Base-by-base conservation (phyloP, 2,329 filamentous ascomycete genomes). In the Fusarium nelsonii region DNA sequence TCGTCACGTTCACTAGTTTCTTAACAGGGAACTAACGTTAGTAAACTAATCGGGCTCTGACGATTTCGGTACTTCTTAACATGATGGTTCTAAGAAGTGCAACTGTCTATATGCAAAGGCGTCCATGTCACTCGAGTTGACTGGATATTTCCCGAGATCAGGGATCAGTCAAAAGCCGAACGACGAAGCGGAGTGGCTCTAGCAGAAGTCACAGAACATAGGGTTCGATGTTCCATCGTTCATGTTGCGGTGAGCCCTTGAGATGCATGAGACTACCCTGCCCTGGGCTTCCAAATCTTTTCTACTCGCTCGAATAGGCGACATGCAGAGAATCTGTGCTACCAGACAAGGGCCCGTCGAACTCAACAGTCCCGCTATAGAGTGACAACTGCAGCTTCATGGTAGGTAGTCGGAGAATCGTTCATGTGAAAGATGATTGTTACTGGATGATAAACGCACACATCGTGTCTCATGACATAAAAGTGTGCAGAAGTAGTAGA, bases 291-390 rank as follows among this genome's bases (percentile, higher is more conserved):
- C 26, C 32, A 26, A 36, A 37, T 26, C 48, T 39, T 50, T 50
- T 50, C 48, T 36, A 50, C 33, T 37, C 33, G 48, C 48, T 50
- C 48, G 23, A 50, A 50, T 50, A 50, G 48, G 48, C 48, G 48
- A 50, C 48, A 50, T 50, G 48, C 48, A 50, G 48, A 50, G 34
- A 32, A 50, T 39, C 34, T 50, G 48, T 50, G 48, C 48, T 50
- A 50, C 32, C 18, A n/a, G 43, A 30, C 30, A 52, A n/a, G 53
- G 28, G 36, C 16, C 37, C 36, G n/a, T 37, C 12, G 26, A 39
- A 15, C 15, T 58, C 44, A 32, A 18, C 36, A 33, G 28, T 36
- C 16, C 39, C 43, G 32, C 43, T 49, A 39, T 44, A 33, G 16
- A 56, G 30, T 16, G 23, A 33, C 11, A 32, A n/a, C 43, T 45